These are phyloP conservation scores for Seiridium unicorne DNA, from an alignment of 2,329 filamentous ascomycete species.

Conservation along the genomic window DNA sequence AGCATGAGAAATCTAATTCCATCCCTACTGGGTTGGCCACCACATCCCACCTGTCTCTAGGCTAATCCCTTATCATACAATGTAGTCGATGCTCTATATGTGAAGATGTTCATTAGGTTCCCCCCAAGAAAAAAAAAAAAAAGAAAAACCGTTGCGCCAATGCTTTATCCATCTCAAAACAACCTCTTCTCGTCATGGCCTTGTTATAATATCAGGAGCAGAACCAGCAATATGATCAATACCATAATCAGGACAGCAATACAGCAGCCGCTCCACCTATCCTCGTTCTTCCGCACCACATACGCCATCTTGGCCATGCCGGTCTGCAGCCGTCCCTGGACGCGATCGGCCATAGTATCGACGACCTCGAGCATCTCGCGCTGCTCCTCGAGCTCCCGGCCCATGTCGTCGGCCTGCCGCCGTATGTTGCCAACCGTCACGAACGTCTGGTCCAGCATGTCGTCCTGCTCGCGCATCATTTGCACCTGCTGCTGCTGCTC, in stretches of 20 bases:
- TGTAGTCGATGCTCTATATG: too few relatives aligned
- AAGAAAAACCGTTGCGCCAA: slow-evolving; percentile 6
- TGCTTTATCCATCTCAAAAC: neutral
- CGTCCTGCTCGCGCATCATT: slow-evolving; percentile 93
- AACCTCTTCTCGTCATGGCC: too few relatives aligned
- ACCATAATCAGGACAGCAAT: slow-evolving; percentile 87
- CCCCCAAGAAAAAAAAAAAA: neutral
- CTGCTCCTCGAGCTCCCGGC: slow-evolving; percentile 93
- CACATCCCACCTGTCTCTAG: neutral
- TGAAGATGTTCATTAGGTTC: neutral
- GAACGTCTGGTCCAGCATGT: slow-evolving; percentile 89
- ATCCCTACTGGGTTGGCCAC: neutral
- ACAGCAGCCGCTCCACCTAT: slow-evolving; percentile 83
- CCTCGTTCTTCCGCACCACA: slow-evolving; percentile 88
- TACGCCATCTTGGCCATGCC: slow-evolving; percentile 84
- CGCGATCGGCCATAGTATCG: slow-evolving; percentile 80
- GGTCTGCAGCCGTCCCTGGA: slow-evolving; percentile 79
- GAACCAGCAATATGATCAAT: slow-evolving; percentile 79
- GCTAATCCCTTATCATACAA: too few relatives aligned
- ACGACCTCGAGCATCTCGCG: slow-evolving; percentile 82
- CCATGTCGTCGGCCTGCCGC: slow-evolving; percentile 93
- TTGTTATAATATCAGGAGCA: slow-evolving; percentile 62
- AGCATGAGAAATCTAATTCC: neutral
- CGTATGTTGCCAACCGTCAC: slow-evolving; percentile 88
- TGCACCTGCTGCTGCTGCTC: slow-evolving; percentile 89